phyloP scores from a whole-genome alignment of 192 early-diverging fungal genomes.

The Pecoramyces ruminantium region DNA sequence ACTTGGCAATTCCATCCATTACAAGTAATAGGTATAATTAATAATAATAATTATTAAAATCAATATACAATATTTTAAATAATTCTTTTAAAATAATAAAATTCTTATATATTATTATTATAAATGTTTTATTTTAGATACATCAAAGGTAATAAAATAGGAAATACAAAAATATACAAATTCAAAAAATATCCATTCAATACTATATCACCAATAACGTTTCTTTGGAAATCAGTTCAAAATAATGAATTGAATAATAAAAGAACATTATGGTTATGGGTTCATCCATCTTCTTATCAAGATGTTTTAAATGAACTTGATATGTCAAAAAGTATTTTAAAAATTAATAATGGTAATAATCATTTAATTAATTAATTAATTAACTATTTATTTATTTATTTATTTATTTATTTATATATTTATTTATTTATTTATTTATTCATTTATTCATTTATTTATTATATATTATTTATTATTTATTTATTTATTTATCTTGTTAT shows the following conservation, averaged over 20 bases:
- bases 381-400: no score
- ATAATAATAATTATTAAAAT: not conserved
- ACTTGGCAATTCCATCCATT: slow-evolving; percentile 31
- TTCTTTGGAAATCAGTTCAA: slow-evolving; percentile 51
- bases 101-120: no score
- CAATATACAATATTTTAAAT: no score
- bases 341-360: not conserved
- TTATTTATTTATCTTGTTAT: no score
- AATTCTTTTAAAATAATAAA: no score
- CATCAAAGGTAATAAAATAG: slow-evolving; percentile 36
- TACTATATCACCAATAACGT: slow-evolving; percentile 51
- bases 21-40: slow-evolving; percentile 7
- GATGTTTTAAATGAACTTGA: slow-evolving; percentile 15
- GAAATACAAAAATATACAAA: slow-evolving; percentile 29
- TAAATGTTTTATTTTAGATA: no score
- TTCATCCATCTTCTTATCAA: slow-evolving; percentile 52
- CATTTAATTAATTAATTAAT: no score
- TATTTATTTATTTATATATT: no score
- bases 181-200: slow-evolving; percentile 30
- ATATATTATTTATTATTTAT: no score
- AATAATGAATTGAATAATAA: slow-evolving; percentile 4
- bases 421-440: no score
- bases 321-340: not conserved
- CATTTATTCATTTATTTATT: no score
- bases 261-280: slow-evolving; percentile 55